Evolutionary conservation across 2,329 filamentous ascomycete genomes (phyloP).

Genomic region (Sclerotinia minor): DNA sequence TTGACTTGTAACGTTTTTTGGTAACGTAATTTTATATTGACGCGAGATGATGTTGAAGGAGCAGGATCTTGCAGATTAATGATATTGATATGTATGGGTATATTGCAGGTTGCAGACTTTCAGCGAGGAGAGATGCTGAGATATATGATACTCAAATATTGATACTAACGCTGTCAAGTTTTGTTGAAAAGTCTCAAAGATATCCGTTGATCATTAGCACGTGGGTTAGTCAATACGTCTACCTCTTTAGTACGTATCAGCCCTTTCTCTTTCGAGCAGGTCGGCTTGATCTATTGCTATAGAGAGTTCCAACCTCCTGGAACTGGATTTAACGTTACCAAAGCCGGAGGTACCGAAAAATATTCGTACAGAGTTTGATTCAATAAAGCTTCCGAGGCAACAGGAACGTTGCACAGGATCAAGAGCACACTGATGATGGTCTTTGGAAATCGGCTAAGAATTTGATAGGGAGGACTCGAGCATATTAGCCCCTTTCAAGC

Average conservation of each 20-base stretch:
- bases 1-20: constrained; percentile 7
- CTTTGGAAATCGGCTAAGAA: constrained; percentile 19
- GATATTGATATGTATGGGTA: constrained; percentile 11
- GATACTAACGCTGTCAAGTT: constrained; percentile 26
- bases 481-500: constrained; percentile 31
- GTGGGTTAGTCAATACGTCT: constrained; percentile 22
- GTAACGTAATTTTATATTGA: constrained; percentile 22
- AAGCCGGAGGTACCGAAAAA: constrained; percentile 31
- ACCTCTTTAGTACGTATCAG: constrained; percentile 27
- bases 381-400: constrained; percentile 31
- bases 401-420: constrained; percentile 28
- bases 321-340: constrained; percentile 32
- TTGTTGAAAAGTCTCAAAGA: constrained; percentile 23
- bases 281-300: constrained; percentile 31
- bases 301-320: constrained; percentile 31
- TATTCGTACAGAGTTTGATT: constrained; percentile 29
- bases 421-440: constrained; percentile 11
- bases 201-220: constrained; percentile 24
- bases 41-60: constrained; percentile 19
- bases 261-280: constrained; percentile 19
- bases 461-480: constrained; percentile 26
- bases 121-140: constrained; percentile 7
- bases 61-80: constrained; percentile 20
- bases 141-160: constrained; percentile 27
- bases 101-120: constrained; percentile 18